phyloP scores from a whole-genome alignment of 139 green algal species.

The Chloropicon primus region DNA sequence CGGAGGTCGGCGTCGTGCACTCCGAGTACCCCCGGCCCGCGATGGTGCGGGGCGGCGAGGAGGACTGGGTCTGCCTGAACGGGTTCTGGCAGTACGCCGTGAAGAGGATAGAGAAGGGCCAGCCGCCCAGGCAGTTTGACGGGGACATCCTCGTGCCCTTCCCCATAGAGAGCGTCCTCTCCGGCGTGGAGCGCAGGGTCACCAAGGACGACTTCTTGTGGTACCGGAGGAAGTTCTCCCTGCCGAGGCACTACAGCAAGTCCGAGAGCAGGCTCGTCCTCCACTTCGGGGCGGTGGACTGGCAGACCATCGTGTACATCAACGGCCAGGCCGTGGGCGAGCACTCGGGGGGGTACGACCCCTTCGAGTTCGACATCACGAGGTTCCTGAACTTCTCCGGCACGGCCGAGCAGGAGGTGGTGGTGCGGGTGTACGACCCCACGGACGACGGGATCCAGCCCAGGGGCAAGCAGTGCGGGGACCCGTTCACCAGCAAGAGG shows the following conservation, averaged over 20 bases:
- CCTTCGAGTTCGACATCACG: background rate
- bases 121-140: background rate
- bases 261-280: background rate
- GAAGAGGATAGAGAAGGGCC: background rate
- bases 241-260: background rate
- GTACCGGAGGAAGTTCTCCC: background rate
- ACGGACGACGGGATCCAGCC: background rate
- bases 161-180: background rate
- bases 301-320: background rate
- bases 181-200: background rate
- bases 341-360: background rate
- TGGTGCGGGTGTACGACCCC: background rate
- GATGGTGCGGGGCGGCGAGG: background rate
- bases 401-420: background rate
- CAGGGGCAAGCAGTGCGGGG: background rate
- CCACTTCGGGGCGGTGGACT: background rate
- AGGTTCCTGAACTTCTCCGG: background rate
- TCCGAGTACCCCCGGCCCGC: background rate
- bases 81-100: background rate
- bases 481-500: background rate
- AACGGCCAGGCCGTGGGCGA: background rate
- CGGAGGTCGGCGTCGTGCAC: background rate
- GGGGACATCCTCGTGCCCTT: background rate
- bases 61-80: background rate
- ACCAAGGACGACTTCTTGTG: background rate